phyloP scores from a whole-genome alignment of 2,329 filamentous ascomycete genomes.

The Thermoascus crustaceus region DNA sequence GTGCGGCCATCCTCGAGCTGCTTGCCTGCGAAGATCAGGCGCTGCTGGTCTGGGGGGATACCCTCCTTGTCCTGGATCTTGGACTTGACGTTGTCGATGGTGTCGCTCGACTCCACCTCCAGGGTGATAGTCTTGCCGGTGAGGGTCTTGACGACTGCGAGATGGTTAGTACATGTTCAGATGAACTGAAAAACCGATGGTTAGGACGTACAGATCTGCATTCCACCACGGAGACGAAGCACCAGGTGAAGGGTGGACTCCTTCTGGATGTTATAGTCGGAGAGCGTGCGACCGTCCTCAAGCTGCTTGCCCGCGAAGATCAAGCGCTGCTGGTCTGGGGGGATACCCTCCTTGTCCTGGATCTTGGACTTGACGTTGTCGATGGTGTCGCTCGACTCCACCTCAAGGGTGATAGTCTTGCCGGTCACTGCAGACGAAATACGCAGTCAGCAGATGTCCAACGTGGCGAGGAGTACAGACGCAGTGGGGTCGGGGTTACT shows the following conservation, averaged over 20 bases:
- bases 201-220: slow-evolving; percentile 56
- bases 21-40: slow-evolving; percentile 92
- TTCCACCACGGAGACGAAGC: slow-evolving; percentile 60
- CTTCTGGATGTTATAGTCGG: slow-evolving; percentile 51
- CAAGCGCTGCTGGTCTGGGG: slow-evolving; percentile 50
- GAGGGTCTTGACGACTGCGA: slow-evolving; percentile 48
- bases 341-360: slow-evolving; percentile 53
- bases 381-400: slow-evolving; percentile 41
- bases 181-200: neutral
- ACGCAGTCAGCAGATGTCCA: slow-evolving; percentile 23
- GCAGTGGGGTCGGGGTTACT: slow-evolving; percentile 41
- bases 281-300: slow-evolving; percentile 49
- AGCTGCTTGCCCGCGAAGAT: slow-evolving; percentile 53
- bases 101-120: slow-evolving; percentile 66
- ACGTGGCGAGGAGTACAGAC: slow-evolving; percentile 13
- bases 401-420: slow-evolving; percentile 47
- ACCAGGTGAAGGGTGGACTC: slow-evolving; percentile 65
- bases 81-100: slow-evolving; percentile 91
- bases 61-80: slow-evolving; percentile 99
- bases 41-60: slow-evolving; percentile 92
- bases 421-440: slow-evolving; percentile 46
- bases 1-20: slow-evolving; percentile 93
- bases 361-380: slow-evolving; percentile 54
- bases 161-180: slow-evolving; percentile 9
- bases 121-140: slow-evolving; percentile 59